Base-by-base conservation (phyloP, 768 basidiomycete genomes). In the Panaeolus papilionaceus region DNA sequence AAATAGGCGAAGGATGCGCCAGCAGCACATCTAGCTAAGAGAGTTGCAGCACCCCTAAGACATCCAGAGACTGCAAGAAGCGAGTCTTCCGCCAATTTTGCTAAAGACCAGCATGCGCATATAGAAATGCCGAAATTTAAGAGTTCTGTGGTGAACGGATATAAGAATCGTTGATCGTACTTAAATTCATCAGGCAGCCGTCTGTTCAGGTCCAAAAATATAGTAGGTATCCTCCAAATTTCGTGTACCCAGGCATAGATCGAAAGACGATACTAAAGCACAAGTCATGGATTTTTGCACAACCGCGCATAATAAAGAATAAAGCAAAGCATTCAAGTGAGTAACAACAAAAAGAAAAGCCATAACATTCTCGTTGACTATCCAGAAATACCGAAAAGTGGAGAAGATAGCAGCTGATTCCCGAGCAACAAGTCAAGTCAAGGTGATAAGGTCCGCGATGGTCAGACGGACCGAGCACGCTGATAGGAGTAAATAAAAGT, bases 101-200 rank as follows among this genome's bases (percentile, higher is more conserved):
- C 23, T n/a, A 33, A 14, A 28, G 54, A 12, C 4, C 54, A n/a
- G 26, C 33, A 4, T 58, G 54, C 6, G 33, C 26, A 33, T 33
- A 4, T 9, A 58, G 54, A 58, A 58, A 58, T 28, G 28, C 54
- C 54, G 54, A 58, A 6, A 58, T 58, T 58, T 58, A 58, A 58
- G 28, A 58, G 47, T 33, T 12, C 12, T 58, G 28, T 18, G 54
- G 54, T n/a, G 47, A 16, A 11, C 54, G 54, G 54, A 33, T 37
- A 33, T 58, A 58, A 58, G 47, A 51, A 51, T 51, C 47, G 47
- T 51, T 58, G 54, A 58, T 58, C 26, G 28, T 58, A 37, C 33
- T 58, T 58, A 33, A 33, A 33, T 47, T 58, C 2, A 58, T 58
- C 11, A 58, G 33, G 54, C 26, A 14, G 54, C 33, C n/a, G 54